Evolutionary conservation across 768 basidiomycete species (phyloP), one percentile per base, ranked within the genome.

Genomic region (Agaricus blazei): DNA sequence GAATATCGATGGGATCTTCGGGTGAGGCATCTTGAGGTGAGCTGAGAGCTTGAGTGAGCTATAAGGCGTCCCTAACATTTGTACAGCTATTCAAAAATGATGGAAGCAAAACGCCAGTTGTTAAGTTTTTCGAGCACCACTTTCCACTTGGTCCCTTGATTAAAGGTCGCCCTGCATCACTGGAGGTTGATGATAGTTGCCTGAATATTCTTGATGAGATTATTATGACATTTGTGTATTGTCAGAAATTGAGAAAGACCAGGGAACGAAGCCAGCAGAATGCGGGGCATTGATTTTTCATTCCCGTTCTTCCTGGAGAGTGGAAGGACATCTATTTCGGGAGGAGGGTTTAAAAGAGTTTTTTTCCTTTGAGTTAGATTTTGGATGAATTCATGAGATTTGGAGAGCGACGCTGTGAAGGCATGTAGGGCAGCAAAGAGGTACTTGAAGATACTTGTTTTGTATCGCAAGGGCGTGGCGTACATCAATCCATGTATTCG

Each of bases 1-100:
- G 58, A 64, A 19, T 74, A 72, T 37, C 64, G 66, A 14, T 75
- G 72, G 73, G 61, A 62, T 9, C 62, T 72, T 55, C 57, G 52
- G 0, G 31, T 50, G 3, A 61, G 62, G 12, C 62, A 68, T 15
- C 67, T 66, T 27, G 53, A 60, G 46, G 48, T 57, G 9, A 34
- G 50, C 51, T 37, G 19, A 28, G 43, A 9, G 28, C 12, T 11
- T 34, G n/a, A 14, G 14, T 40, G 38, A 40, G 9, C 14, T 41
- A 19, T 12, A 27, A 19, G 15, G n/a, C 44, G 34, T 8, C 5
- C 7, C 37, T 12, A 36, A 12, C 14, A 9, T 37, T 5, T 28
- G 5, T 9, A 2, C 48, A 66, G 65, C 46, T 66, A 19, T 34
- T 58, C 37, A 26, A 54, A 7, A 64, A 67, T 55, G 62, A 64